These are phyloP conservation scores for Teunomyces barrocoloradensis DNA, from an alignment of 805 yeast genomes.

Conservation along the genomic window DNA sequence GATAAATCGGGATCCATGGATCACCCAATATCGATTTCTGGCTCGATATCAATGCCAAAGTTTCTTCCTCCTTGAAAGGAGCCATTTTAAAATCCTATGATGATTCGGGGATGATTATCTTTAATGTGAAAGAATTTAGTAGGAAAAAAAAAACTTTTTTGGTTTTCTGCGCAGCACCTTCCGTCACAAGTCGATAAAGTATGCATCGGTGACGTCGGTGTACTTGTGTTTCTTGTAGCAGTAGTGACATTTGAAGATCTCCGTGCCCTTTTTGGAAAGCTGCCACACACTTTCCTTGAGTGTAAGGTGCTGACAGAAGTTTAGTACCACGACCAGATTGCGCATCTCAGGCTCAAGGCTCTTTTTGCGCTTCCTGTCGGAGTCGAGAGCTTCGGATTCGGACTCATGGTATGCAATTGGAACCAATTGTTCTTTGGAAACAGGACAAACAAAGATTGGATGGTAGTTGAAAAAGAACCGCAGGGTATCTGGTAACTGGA, in stretches of 20 bases:
- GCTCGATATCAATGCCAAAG: slow-evolving; percentile 1
- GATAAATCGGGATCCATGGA: slow-evolving; percentile 62
- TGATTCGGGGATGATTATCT: neutral
- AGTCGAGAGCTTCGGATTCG: neutral
- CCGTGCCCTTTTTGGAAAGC: slow-evolving; percentile 36
- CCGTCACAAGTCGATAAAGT: slow-evolving; percentile 33
- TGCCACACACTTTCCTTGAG: slow-evolving; percentile 42
- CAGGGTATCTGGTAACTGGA: slow-evolving; percentile 39
- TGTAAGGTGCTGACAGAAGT: slow-evolving; percentile 42
- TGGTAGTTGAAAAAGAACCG: slow-evolving; percentile 40
- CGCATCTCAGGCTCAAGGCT: slow-evolving; percentile 20
- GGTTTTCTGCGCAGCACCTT: neutral
- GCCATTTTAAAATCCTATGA: neutral
- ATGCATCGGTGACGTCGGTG: slow-evolving; percentile 39
- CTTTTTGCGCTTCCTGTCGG: slow-evolving; percentile 13
- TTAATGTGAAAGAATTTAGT: too few species aligned
- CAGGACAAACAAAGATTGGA: slow-evolving; percentile 47
- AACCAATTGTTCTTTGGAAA: slow-evolving; percentile 41
- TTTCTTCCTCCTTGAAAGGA: slow-evolving; percentile 4
- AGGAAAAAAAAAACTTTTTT: neutral
- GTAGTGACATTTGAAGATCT: slow-evolving; percentile 43
- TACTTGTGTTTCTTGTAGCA: slow-evolving; percentile 44
- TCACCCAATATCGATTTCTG: slow-evolving; percentile 50
- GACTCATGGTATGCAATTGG: slow-evolving; percentile 23
- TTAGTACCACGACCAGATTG: slow-evolving; percentile 34